A percentile compares a stretch with the other conserved stretches of the same genome.
Conservation (phyloP, 495 filamentous ascomycete species). For the Hyaloscypha hepaticicola region DNA sequence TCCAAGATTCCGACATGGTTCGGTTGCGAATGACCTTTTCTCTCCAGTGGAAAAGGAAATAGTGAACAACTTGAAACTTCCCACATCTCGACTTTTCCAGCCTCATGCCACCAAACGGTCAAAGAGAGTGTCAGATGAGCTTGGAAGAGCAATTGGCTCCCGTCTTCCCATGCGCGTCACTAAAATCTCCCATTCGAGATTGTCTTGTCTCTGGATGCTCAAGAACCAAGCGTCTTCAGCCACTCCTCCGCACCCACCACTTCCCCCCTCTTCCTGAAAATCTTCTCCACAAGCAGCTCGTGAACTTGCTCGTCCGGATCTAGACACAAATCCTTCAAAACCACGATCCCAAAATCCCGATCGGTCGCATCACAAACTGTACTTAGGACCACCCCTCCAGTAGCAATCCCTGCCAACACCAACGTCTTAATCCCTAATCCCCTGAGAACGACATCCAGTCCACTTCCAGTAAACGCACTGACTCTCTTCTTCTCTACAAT, state of each 20-base stretch:
- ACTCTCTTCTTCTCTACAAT: constrained; percentile 40
- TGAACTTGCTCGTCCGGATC: constrained; percentile 40
- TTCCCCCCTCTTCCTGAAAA: constrained; percentile 35
- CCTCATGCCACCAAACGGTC: no score
- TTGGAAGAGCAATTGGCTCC: no score
- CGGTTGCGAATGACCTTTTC: no score
- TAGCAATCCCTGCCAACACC: constrained; percentile 38
- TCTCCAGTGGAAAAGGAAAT: no score
- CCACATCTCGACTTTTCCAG: no score
- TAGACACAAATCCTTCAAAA: constrained; percentile 41
- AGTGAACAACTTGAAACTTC: no score
- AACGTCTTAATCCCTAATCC: constrained; percentile 33
- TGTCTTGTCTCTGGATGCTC: no score
- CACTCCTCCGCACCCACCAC: constrained; percentile 17
- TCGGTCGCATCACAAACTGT: constrained; percentile 42
- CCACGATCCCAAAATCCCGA: constrained; percentile 38
- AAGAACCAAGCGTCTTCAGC: neutral
- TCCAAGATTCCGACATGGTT: no score
- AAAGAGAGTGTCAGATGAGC: no score
- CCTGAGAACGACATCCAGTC: constrained; percentile 41
- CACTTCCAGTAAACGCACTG: constrained; percentile 40
- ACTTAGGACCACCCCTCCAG: constrained; percentile 43
- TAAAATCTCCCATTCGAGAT: no score
- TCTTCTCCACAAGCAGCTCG: constrained; percentile 37
- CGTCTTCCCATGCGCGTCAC: no score